Evolutionary conservation across 495 filamentous ascomycete genomes (phyloP).

Genomic region (Lindgomyces ingoldianus): DNA sequence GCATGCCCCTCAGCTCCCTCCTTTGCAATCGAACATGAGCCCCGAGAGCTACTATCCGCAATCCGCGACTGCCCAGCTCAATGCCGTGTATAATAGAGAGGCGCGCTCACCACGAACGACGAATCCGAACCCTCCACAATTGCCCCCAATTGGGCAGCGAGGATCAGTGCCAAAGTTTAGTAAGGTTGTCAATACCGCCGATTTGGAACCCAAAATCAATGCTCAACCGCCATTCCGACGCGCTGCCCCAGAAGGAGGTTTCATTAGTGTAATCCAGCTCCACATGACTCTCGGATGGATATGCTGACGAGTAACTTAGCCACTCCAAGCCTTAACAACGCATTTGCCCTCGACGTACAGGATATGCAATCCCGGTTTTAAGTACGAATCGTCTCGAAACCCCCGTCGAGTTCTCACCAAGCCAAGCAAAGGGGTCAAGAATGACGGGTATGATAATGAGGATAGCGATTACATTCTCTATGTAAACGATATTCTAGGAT

Average conservation of each 20-base stretch:
- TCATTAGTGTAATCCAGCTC: conserved; percentile 80
- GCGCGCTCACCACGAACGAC: conserved; percentile 67
- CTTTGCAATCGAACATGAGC: conserved; percentile 66
- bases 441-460: conserved; percentile 98
- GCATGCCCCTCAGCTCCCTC: conserved; percentile 59
- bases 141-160: conserved; percentile 45
- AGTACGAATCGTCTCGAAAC: conserved; percentile 99
- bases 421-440: conserved; percentile 97
- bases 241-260: conserved; percentile 95
- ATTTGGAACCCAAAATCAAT: conserved; percentile 82
- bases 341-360: conserved; percentile 94
- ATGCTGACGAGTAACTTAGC: conserved; percentile 53
- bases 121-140: conserved; percentile 47
- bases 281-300: conserved; percentile 13
- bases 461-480: conserved; percentile 99
- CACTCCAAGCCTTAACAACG: conserved; percentile 91
- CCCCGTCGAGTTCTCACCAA: conserved; percentile 97
- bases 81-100: conserved; percentile 70
- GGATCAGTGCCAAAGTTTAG: conserved; percentile 86
- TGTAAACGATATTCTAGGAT: conserved; percentile 97
- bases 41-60: conserved; percentile 69
- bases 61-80: conserved; percentile 67
- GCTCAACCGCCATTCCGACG: conserved; percentile 85
- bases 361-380: conserved; percentile 97
- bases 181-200: conserved; percentile 68